These are phyloP conservation scores for Coprinopsis sp. DNA, from an alignment of 768 basidiomycete species.

Conservation along the genomic window DNA sequence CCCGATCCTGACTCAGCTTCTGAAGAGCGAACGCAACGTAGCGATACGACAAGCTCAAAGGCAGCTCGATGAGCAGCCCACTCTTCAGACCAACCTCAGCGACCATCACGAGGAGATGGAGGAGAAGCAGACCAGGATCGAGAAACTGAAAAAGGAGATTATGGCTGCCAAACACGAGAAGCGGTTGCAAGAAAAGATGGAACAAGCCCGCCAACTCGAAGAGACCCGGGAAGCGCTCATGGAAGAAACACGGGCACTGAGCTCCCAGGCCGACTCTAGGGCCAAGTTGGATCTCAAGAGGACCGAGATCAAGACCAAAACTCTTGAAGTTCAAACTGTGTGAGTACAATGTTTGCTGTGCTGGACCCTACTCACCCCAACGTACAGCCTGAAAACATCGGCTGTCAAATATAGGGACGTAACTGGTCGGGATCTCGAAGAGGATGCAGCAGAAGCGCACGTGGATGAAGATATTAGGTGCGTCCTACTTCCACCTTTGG, in stretches of 20 bases:
- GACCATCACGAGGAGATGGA: slow-evolving; percentile 59
- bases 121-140: slow-evolving; percentile 58
- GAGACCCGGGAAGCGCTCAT: slow-evolving; percentile 66
- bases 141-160: slow-evolving; percentile 57
- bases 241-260: slow-evolving; percentile 64
- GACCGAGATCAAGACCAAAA: slow-evolving; percentile 60
- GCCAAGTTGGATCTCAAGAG: slow-evolving; percentile 76
- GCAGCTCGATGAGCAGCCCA: slow-evolving; percentile 52
- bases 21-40: slow-evolving; percentile 46
- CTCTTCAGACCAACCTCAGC: slow-evolving; percentile 48
- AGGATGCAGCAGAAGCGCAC: slow-evolving; percentile 70
- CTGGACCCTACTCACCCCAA: slow-evolving; percentile 2
- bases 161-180: slow-evolving; percentile 60
- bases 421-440: slow-evolving; percentile 52
- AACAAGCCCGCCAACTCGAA: slow-evolving; percentile 58
- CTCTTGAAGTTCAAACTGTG: slow-evolving; percentile 63
- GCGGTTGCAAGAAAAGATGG: slow-evolving; percentile 48
- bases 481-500: slow-evolving; percentile 18
- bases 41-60: slow-evolving; percentile 50
- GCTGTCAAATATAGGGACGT: slow-evolving; percentile 61
- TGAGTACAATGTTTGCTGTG: slow-evolving; percentile 30
- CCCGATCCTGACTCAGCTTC: slow-evolving; percentile 6
- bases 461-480: slow-evolving; percentile 57
- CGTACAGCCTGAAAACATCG: slow-evolving; percentile 55
- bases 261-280: slow-evolving; percentile 73